These are phyloP conservation scores for Mortierella sp. DNA, from an alignment of 371 early-diverging fungal species.

Conservation along the genomic window DNA sequence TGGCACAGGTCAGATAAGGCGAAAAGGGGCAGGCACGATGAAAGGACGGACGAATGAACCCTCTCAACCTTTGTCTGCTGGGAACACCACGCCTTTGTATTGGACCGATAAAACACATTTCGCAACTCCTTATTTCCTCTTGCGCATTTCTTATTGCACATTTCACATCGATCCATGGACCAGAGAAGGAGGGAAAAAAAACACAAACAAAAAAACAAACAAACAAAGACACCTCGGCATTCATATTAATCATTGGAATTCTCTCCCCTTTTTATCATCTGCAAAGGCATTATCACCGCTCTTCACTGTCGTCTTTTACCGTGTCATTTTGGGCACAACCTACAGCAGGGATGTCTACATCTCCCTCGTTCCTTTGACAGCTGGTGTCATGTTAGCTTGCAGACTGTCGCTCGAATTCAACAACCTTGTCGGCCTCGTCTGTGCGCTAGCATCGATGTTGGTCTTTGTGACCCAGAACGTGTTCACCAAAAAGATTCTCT, in stretches of 20 bases:
- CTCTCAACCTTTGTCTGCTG: conserved; percentile 5
- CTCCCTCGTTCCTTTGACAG: conserved; percentile 83
- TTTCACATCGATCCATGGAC: neutral
- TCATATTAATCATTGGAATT: neutral
- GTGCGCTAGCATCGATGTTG: conserved; percentile 80
- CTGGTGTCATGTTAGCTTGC: conserved; percentile 90
- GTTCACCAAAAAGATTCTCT: conserved; percentile 81
- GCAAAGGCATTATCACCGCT: conserved; percentile 87
- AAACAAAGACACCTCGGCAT: neutral
- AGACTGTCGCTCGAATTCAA: conserved; percentile 61
- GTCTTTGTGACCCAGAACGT: conserved; percentile 91
- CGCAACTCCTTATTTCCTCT: neutral
- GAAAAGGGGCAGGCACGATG: neutral
- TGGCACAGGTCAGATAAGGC: neutral
- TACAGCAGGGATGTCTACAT: conserved; percentile 80
- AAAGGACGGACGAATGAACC: conserved; percentile 2
- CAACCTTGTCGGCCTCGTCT: conserved; percentile 76
- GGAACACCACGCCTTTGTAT: neutral
- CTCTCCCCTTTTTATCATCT: conserved; percentile 11
- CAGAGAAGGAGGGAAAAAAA: neutral
- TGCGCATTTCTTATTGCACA: neutral
- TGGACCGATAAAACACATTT: neutral
- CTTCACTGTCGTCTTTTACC: conserved; percentile 87
- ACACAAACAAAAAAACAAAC: neutral
- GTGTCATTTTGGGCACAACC: conserved; percentile 72